A percentile compares a stretch with the other conserved stretches of the same genome.
Conservation (phyloP, 140 eudicot genomes). For the Eryngium alpinum region DNA sequence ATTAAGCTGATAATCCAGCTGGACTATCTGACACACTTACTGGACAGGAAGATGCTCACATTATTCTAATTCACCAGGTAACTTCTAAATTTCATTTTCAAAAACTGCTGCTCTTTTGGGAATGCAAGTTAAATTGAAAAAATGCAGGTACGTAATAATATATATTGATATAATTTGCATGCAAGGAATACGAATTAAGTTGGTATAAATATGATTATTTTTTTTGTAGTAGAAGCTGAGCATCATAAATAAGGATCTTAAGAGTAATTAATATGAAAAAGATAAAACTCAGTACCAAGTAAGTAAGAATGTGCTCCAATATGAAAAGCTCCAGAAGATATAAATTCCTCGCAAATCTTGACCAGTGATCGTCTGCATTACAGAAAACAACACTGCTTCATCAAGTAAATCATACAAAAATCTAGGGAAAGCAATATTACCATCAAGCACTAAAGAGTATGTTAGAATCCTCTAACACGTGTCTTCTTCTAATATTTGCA, state of each 20-base stretch:
- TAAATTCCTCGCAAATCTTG: conserved; percentile 46
- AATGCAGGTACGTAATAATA: not conserved
- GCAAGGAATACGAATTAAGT: not conserved
- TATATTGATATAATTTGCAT: not conserved
- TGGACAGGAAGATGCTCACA: not conserved
- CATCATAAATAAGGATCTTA: not conserved
- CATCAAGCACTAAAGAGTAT: not conserved
- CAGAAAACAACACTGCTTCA: not conserved
- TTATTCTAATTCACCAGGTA: not conserved
- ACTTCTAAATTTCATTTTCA: not conserved
- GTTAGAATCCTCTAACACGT: not conserved
- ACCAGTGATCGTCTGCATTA: conserved; percentile 55
- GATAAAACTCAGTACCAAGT: conserved; percentile 52
- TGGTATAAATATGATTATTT: not conserved
- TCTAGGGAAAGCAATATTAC: not conserved
- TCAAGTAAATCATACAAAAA: not conserved
- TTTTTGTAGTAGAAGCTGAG: too few species aligned
- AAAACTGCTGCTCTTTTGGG: not conserved
- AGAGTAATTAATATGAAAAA: conserved; percentile 1
- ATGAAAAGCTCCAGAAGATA: conserved; percentile 88
- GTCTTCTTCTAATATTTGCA: too few species aligned
- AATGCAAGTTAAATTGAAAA: not conserved
- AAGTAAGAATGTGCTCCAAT: conserved; percentile 89
- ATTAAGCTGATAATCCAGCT: too few species aligned
- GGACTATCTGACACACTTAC: not conserved